These are phyloP conservation scores for Centella asiatica DNA, from an alignment of 129 eudicot genomes.

Conservation along the genomic window DNA sequence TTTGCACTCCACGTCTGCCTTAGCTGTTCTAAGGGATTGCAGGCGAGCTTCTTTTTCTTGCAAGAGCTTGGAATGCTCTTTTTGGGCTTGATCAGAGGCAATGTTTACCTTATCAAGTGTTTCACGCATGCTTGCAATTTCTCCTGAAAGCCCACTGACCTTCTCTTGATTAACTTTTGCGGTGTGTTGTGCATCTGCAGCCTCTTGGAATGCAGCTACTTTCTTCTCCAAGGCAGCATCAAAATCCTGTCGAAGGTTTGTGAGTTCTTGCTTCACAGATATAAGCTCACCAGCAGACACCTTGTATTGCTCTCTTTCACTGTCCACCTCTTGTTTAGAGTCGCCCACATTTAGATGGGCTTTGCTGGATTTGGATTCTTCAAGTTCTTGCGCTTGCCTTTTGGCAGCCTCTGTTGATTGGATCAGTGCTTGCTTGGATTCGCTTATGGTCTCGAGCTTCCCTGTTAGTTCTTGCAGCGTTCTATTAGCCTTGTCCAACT, in stretches of 20 bases:
- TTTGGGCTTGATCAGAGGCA: constrained; percentile 39
- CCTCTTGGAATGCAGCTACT: constrained; percentile 41
- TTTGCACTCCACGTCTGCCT: constrained; percentile 34
- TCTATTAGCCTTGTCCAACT: constrained; percentile 58
- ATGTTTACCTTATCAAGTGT: constrained; percentile 43
- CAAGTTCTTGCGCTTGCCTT: constrained; percentile 39
- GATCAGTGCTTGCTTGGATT: constrained; percentile 59
- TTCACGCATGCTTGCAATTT: constrained; percentile 40
- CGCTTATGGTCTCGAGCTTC: constrained; percentile 58
- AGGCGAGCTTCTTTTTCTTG: constrained; percentile 40
- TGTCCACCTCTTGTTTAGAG: constrained; percentile 27
- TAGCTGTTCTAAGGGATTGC: constrained; percentile 20
- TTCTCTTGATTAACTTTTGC: constrained; percentile 44
- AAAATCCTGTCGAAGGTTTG: constrained; percentile 63
- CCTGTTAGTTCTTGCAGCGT: constrained; percentile 48
- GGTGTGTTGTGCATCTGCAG: constrained; percentile 63
- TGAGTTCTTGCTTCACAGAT: constrained; percentile 65
- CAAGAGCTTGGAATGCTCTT: constrained; percentile 33
- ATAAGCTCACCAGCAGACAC: constrained; percentile 55
- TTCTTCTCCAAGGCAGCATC: constrained; percentile 62
- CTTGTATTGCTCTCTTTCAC: constrained; percentile 44
- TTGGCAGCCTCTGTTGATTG: constrained; percentile 62
- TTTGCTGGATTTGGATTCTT: constrained; percentile 32
- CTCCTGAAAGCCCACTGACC: constrained; percentile 40
- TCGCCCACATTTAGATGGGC: constrained; percentile 24